These are phyloP conservation scores for Lactarius trivialis DNA, from an alignment of 768 basidiomycete genomes.

Conservation along the genomic window DNA sequence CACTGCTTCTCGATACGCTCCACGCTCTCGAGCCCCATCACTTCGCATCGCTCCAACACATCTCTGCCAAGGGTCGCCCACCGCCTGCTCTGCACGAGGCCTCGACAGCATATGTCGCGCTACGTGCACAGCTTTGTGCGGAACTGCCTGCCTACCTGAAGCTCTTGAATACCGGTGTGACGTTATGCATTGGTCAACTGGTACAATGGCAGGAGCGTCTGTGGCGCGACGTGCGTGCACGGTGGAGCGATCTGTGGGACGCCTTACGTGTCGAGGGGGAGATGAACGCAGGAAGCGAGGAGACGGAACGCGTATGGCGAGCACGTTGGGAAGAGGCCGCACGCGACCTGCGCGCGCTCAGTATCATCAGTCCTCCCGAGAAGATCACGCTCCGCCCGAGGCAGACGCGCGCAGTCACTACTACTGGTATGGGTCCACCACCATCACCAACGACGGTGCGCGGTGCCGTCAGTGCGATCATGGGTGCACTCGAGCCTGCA, in stretches of 20 bases:
- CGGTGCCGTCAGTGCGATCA: slow-evolving; percentile 6
- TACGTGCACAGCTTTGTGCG: slow-evolving; percentile 61
- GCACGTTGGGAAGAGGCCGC: slow-evolving; percentile 64
- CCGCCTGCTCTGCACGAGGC: slow-evolving; percentile 62
- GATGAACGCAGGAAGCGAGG: slow-evolving; percentile 52
- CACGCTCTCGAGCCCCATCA: slow-evolving; percentile 67
- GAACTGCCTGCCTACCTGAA: slow-evolving; percentile 64
- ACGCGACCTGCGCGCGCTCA: slow-evolving; percentile 36
- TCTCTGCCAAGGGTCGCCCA: slow-evolving; percentile 58
- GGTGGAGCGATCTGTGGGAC: slow-evolving; percentile 83
- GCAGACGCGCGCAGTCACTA: not conserved
- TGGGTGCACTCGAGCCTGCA: slow-evolving; percentile 25
- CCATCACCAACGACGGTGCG: slow-evolving; percentile 6
- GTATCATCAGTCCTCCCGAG: slow-evolving; percentile 33
- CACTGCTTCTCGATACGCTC: slow-evolving; percentile 65
- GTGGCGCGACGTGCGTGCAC: slow-evolving; percentile 51
- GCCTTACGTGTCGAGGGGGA: slow-evolving; percentile 37
- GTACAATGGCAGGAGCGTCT: slow-evolving; percentile 53
- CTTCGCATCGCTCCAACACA: slow-evolving; percentile 59
- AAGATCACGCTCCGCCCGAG: slow-evolving; percentile 26
- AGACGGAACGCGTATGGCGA: slow-evolving; percentile 69
- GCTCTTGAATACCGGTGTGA: slow-evolving; percentile 56
- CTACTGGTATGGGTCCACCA: no score
- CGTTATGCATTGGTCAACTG: slow-evolving; percentile 44
- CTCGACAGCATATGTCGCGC: slow-evolving; percentile 69